Conservation (phyloP, 768 basidiomycete genomes). For the Kwoniella botswanensis region DNA sequence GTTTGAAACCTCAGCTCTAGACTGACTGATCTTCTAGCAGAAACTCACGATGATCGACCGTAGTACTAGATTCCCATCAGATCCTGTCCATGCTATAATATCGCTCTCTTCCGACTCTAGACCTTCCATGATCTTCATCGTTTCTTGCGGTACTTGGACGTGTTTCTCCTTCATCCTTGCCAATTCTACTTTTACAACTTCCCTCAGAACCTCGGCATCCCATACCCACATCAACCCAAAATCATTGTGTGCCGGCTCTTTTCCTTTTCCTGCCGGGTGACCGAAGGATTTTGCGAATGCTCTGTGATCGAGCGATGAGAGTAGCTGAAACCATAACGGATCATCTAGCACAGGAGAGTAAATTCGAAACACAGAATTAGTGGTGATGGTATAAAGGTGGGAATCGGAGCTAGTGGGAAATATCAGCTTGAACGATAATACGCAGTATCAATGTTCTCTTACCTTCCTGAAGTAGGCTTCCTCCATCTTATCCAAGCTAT, state of each 20-base stretch:
- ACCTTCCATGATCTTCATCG: slow-evolving; percentile 37
- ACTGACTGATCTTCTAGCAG: neutral
- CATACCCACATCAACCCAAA: slow-evolving; percentile 64
- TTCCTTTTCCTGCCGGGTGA: slow-evolving; percentile 51
- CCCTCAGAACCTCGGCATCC: slow-evolving; percentile 67
- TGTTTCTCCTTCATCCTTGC: slow-evolving; percentile 11
- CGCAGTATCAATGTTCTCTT: neutral
- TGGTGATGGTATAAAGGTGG: slow-evolving; percentile 76
- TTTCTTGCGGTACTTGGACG: neutral
- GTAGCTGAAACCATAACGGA: slow-evolving; percentile 81
- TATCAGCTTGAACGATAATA: neutral
- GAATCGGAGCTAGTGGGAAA: slow-evolving; percentile 40
- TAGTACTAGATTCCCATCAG: slow-evolving; percentile 37
- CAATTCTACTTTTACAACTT: slow-evolving; percentile 22
- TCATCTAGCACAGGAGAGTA: slow-evolving; percentile 87
- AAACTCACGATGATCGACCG: slow-evolving; percentile 45
- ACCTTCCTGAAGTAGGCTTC: slow-evolving; percentile 29
- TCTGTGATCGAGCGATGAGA: slow-evolving; percentile 74
- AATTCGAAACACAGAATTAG: slow-evolving; percentile 79
- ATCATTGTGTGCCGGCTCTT: slow-evolving; percentile 9
- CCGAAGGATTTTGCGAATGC: slow-evolving; percentile 64
- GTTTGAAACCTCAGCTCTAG: no score
- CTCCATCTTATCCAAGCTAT: slow-evolving; percentile 50
- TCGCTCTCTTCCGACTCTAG: slow-evolving; percentile 47
- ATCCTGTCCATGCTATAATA: slow-evolving; percentile 46